Percentiles rank a stretch among this genome's conserved stretches.
phyloP scores from a whole-genome alignment of 352 stramenopile genomes.

The Phytophthora quininea region DNA sequence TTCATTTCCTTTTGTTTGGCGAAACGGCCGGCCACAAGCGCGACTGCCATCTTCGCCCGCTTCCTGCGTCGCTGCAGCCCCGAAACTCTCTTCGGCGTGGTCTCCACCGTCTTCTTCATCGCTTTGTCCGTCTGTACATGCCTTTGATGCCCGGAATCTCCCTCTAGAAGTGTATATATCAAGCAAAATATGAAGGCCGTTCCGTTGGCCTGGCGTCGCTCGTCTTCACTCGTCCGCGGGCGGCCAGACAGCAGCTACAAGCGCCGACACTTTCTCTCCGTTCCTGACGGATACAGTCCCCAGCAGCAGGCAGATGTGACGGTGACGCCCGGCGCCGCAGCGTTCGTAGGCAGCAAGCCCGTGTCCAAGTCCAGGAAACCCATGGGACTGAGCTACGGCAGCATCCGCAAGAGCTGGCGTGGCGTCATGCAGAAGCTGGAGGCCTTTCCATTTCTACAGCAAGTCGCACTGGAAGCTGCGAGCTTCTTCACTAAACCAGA shows the following conservation, averaged over 20 bases:
- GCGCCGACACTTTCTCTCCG: conserved; percentile 10
- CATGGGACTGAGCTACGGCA: conserved; percentile 45
- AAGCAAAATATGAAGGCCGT: conserved; percentile 17
- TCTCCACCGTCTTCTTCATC: background rate
- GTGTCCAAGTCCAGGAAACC: conserved; percentile 18
- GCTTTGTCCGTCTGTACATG: conserved; percentile 19
- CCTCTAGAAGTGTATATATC: conserved; percentile 13
- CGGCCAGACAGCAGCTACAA: conserved; percentile 5
- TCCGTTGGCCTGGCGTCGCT: conserved; percentile 13
- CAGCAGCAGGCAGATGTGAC: conserved; percentile 27
- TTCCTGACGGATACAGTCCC: conserved; percentile 9
- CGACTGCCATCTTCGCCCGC: background rate
- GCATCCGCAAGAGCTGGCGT: conserved; percentile 67
- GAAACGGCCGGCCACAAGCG: background rate
- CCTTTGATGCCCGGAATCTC: background rate
- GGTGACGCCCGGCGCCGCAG: conserved; percentile 25
- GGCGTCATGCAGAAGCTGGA: conserved; percentile 46
- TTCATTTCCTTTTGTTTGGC: background rate
- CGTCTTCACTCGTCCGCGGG: conserved; percentile 6
- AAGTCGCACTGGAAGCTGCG: conserved; percentile 55
- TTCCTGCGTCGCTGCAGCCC: conserved; percentile 12
- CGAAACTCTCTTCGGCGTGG: background rate
- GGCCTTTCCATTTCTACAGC: conserved; percentile 52
- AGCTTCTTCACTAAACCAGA: conserved; percentile 64
- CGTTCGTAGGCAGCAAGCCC: conserved; percentile 22